Conservation (phyloP, 1,139 yeast genomes). For the Pichia sp. region DNA sequence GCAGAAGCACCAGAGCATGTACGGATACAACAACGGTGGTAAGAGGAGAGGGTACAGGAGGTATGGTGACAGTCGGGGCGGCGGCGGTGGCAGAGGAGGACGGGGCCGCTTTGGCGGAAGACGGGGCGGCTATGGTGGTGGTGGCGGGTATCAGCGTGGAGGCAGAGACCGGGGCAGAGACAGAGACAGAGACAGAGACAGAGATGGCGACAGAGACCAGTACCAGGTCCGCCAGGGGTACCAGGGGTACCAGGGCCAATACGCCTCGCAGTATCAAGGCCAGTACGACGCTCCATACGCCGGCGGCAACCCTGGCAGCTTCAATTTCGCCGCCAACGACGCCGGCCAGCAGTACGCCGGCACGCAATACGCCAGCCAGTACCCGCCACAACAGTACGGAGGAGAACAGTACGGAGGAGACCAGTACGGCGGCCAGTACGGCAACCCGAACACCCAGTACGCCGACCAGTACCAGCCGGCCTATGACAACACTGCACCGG, state of each 20-base stretch:
- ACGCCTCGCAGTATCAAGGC: conserved; percentile 3
- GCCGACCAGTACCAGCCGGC: not conserved
- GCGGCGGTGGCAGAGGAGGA: conserved; percentile 34
- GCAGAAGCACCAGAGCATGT: conserved; percentile 40
- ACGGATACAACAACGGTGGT: not conserved
- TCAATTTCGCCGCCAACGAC: not conserved
- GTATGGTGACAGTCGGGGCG: conserved; percentile 18
- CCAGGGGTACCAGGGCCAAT: not conserved
- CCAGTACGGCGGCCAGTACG: conserved; percentile 1
- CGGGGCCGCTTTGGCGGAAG: not conserved
- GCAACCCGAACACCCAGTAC: not conserved
- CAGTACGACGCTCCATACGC: not conserved
- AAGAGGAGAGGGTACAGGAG: conserved; percentile 19
- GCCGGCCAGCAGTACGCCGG: not conserved
- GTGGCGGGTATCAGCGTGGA: not conserved
- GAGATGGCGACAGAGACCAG: not conserved
- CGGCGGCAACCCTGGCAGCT: not conserved
- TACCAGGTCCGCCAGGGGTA: conserved; percentile 4
- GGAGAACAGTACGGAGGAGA: conserved; percentile 1
- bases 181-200: not conserved
- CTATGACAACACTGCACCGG: not conserved
- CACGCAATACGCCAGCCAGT: too few species aligned
- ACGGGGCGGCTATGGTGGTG: conserved; percentile 12
- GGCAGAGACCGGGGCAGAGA: conserved; percentile 3
- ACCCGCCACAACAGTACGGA: too few species aligned